Evolutionary conservation across 176 grass and related monocot genomes (phyloP), one percentile per base, ranked within the genome.

Genomic region (Ampelocalamus luodianensis): DNA sequence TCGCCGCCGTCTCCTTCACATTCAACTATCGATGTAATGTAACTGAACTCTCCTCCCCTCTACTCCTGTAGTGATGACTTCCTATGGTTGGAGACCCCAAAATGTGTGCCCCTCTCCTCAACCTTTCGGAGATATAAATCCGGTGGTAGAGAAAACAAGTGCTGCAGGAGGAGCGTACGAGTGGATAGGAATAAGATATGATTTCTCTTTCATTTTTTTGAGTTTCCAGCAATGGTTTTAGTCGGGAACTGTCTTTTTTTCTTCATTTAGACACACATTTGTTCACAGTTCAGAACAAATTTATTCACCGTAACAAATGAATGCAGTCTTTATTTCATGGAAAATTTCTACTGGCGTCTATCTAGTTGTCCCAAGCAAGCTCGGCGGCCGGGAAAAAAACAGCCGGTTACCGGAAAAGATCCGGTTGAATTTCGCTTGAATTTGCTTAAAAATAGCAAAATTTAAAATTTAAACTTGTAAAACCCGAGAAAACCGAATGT

Each of bases 21-120:
- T 76, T 24, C 83, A 76, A 65, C 88, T 76, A 42, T 24, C 56
- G 13, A 55, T 45, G 83, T 85, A 80, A 50, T 5, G 51, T 51
- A 20, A 66, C 77, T 46, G 1, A 40, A 3, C 64, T 68, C 49
- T 89, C 54, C 48, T 82, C n/a, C 34, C 39, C 16, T 66, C 22
- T 69, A 0, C 18, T 23, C 1, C 20, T 80, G 49, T 58, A 34
- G 49, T 13, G 56, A 39, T 56, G 12, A 23, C 34, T 38, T 62
- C 3, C 42, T 27, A 38, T 65, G 62, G 0, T 65, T 48, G 13
- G 44, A 36, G 36, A 23, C 46, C 49, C 20, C 13, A 6, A 18
- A 75, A 75, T 40, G 18, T 36, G 43, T 64, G 17, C 1, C 27
- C 17, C 49, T 39, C 29, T 40, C 3, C n/a, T n/a, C n/a, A n/a